Base-by-base conservation (phyloP, 2,329 filamentous ascomycete species). In the Xylaria multiplex region DNA sequence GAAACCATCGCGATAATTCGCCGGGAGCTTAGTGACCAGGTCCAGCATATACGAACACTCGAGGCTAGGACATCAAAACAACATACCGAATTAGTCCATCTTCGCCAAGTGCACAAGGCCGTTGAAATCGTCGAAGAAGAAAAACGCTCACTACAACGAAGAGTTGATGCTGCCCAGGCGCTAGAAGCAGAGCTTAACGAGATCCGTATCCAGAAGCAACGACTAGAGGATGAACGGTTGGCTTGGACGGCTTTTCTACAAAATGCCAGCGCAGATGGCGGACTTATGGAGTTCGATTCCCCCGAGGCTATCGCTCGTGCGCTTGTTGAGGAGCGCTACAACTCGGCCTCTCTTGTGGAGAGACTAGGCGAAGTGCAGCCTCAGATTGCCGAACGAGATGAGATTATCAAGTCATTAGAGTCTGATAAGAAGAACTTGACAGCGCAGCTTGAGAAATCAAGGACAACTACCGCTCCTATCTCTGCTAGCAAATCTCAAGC, bases 71-170 rank as follows among this genome's bases (percentile, higher is more conserved):
- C 93, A 69, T 86, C 92, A 27, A 93, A 97, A 56, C 92, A 97
- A 75, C 83, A 88, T 14, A 79, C 85, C 0, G 95, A 99, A 76
- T 81, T 99, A 42, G 93, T 91, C 72, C 91, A 93, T 71, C 85
- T 96, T 43, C 90, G 93, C 14, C 91, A 93, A 71, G 81, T 91
- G 3, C 90, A 93, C 77, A 95, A 92, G 79, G 93, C 92, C n/a
- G 90, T 97, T 1, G 93, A 97, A 75, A 87, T 99, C 2, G 91
- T 98, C 0, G 93, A 99, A 76, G 96, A 99, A 77, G 93, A 99
- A 81, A 98, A 98, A 82, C 86, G 92, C 68, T 88, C 89, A 0
- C 81, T 99, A 24, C 91, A 96, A 77, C 88, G 90, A 37, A 93
- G 89, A 74, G 78, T 99, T 1, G 89, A 93, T 66, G 83, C 91